phyloP scores from a whole-genome alignment of 2,329 filamentous ascomycete species.

The Xylaria arbuscula region DNA sequence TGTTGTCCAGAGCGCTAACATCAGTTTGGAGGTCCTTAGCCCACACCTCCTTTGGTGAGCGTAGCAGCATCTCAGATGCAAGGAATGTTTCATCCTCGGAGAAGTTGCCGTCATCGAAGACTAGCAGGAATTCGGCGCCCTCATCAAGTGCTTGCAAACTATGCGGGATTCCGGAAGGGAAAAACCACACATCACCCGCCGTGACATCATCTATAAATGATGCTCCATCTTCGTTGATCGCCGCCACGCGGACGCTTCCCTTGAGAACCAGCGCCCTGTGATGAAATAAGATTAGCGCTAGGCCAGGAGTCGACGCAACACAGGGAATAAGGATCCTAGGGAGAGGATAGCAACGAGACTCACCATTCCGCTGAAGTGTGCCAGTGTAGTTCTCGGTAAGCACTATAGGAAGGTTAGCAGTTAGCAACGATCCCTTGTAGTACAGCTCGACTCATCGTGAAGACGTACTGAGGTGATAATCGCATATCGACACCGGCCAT shows the following conservation, averaged over 20 bases:
- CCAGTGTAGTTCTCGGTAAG: constrained; percentile 73
- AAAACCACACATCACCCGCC: constrained; percentile 62
- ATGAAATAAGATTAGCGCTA: constrained; percentile 28
- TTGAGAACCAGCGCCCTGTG: constrained; percentile 60
- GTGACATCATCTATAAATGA: constrained; percentile 61
- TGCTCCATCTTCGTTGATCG: constrained; percentile 63
- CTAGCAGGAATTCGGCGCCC: constrained; percentile 68
- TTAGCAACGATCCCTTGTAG: constrained; percentile 8
- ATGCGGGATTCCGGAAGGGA: constrained; percentile 39
- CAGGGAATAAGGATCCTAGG: not conserved
- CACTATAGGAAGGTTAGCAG: constrained; percentile 40
- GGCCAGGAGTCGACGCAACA: not conserved
- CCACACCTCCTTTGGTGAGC: constrained; percentile 64
- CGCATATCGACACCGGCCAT: constrained; percentile 72
- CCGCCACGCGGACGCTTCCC: constrained; percentile 62
- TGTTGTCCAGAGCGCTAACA: constrained; percentile 59
- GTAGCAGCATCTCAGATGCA: constrained; percentile 63
- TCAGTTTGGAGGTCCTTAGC: constrained; percentile 65
- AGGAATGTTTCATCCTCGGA: constrained; percentile 70
- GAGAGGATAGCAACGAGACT: constrained; percentile 2
- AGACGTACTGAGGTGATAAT: constrained; percentile 57
- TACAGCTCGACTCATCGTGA: not conserved
- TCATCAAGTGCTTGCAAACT: constrained; percentile 66
- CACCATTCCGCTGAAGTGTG: constrained; percentile 58
- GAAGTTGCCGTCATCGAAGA: constrained; percentile 69